Base-by-base conservation (phyloP, 371 early-diverging fungal species). In the Saksenaea oblongispora region DNA sequence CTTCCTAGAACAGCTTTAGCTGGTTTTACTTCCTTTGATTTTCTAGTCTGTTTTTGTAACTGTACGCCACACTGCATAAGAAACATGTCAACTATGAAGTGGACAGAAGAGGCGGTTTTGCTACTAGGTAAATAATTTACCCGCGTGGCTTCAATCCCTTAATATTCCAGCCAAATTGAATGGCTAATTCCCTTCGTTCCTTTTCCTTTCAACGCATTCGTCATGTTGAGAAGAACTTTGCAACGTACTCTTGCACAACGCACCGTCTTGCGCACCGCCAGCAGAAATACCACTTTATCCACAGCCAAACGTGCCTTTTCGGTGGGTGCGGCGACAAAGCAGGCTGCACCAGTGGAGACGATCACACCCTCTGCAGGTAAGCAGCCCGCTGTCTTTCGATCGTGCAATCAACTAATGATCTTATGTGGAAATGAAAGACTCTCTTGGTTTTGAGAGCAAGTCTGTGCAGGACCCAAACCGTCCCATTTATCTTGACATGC, bases 401-500 rank as follows among this genome's bases (percentile, higher is more conserved):
- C 34, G 44, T n/a, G 28, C 14, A 1, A 27, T 18, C 24, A 15
- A 28, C 37, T 22, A 17, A 57, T 26, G 5, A 51, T 34, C 44
- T 54, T 51, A 28, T 11, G 31, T 58, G 28, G 13, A 27, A 0
- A 7, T 15, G 14, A 28, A 63, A 87, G 87, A 84, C 47, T 80
- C 85, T 2, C 79, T 86, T 14, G 89, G 89, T 0, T 87, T 89
- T 58, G 75, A 84, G 53, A 69, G 80, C 24, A 66, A 65, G 7
- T 56, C 70, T 22, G 74, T 83, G 5, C 66, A 75, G 24, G 61
- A 73, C 9, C 61, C 58, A 11, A 62, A 77, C 34, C 80, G 88
- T 69, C 95, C 95, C 22, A 92, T 96, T 68, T 98, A 98, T 72
- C 87, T 98, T 64, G 99, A 99, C 70, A 88, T 93, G 72, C 98